phyloP scores from a whole-genome alignment of 805 yeast species.

The Lachancea sp. region DNA sequence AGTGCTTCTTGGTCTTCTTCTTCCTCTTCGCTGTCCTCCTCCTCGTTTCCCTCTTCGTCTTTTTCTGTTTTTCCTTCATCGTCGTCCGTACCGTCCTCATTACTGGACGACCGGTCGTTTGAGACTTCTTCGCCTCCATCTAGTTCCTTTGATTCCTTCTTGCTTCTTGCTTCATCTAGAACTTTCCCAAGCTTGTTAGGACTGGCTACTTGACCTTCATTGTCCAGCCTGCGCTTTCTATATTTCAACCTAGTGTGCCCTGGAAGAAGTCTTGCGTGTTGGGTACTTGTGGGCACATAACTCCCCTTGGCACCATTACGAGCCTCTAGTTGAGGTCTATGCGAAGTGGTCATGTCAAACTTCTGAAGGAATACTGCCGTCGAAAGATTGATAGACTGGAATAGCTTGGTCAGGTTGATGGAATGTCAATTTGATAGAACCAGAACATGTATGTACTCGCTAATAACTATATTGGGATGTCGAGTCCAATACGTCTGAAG shows the following conservation, averaged over 20 bases:
- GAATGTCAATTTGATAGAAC: too few species aligned
- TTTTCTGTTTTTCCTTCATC: slow-evolving; percentile 31
- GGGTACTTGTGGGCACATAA: slow-evolving; percentile 38
- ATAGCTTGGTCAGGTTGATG: too few species aligned
- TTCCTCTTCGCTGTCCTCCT: slow-evolving; percentile 29
- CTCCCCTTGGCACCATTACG: slow-evolving; percentile 44
- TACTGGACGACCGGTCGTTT: background rate
- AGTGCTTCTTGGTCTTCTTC: slow-evolving; percentile 39
- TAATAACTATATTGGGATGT: too few species aligned
- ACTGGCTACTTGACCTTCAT: slow-evolving; percentile 7
- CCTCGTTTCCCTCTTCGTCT: slow-evolving; percentile 34
- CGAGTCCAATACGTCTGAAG: too few species aligned
- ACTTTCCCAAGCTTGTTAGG: background rate
- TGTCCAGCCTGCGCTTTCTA: slow-evolving; percentile 30
- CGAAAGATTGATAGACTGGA: too few species aligned
- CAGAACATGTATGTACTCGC: too few species aligned
- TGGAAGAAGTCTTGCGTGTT: slow-evolving; percentile 49
- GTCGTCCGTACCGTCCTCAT: slow-evolving; percentile 16
- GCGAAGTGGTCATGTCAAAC: slow-evolving; percentile 57
- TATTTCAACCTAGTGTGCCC: slow-evolving; percentile 50
- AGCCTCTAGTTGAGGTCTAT: slow-evolving; percentile 64
- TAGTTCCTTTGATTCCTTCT: background rate
- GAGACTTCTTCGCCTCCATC: background rate
- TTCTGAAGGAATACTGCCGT: too few species aligned
- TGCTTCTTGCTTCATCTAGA: slow-evolving; percentile 11